Conservation (phyloP, 2,329 filamentous ascomycete genomes). For the Lasiodiplodia gonubiensis region DNA sequence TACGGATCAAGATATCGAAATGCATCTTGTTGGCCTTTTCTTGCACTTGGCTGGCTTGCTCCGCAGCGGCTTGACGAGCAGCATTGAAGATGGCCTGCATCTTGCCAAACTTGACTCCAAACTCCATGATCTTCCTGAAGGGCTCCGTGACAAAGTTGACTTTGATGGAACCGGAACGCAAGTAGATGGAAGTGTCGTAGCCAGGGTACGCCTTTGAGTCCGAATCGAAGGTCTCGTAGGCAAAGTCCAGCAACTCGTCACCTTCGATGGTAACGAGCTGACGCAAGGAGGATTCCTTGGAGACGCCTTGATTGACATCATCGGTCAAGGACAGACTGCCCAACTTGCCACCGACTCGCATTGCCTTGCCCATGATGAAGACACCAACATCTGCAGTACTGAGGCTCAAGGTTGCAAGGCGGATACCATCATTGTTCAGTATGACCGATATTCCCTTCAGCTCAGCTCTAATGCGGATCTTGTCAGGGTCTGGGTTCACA, state of each 20-base stretch:
- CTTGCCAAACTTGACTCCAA: slow-evolving; percentile 97
- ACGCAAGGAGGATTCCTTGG: slow-evolving; percentile 78
- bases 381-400: slow-evolving; percentile 91
- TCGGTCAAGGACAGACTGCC: slow-evolving; percentile 89
- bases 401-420: slow-evolving; percentile 88
- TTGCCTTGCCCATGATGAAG: slow-evolving; percentile 82
- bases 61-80: slow-evolving; percentile 89
- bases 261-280: slow-evolving; percentile 94
- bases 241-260: slow-evolving; percentile 93
- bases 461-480: slow-evolving; percentile 91
- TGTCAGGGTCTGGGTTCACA: slow-evolving; percentile 61
- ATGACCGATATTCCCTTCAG: slow-evolving; percentile 93
- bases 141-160: slow-evolving; percentile 97
- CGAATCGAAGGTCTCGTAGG: slow-evolving; percentile 92
- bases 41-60: slow-evolving; percentile 91
- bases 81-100: slow-evolving; percentile 99
- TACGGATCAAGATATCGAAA: slow-evolving; percentile 91
- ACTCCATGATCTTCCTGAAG: slow-evolving; percentile 97
- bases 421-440: slow-evolving; percentile 95
- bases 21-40: slow-evolving; percentile 89
- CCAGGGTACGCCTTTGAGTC: slow-evolving; percentile 81
- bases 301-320: slow-evolving; percentile 89
- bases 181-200: slow-evolving; percentile 88
- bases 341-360: slow-evolving; percentile 84
- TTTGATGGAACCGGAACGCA: slow-evolving; percentile 93